Evolutionary conservation across 495 filamentous ascomycete species (phyloP).

Genomic region (Trichoderma asperelloides): DNA sequence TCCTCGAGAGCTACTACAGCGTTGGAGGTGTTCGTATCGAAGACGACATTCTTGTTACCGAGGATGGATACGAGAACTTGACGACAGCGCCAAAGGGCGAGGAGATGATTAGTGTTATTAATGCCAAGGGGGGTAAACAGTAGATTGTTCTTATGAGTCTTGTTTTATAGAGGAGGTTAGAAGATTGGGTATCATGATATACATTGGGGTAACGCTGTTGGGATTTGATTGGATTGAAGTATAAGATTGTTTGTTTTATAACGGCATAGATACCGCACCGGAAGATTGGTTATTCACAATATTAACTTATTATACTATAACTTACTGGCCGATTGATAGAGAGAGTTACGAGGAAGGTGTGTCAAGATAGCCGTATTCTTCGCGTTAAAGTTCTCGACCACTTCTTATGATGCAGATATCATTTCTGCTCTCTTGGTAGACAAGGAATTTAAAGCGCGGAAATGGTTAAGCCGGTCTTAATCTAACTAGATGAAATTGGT

Average conservation of each 20-base stretch:
- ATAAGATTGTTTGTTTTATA: background rate
- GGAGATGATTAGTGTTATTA: conserved; percentile 33
- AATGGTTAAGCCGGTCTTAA: too few species aligned
- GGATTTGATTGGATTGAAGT: background rate
- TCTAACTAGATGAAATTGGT: too few species aligned
- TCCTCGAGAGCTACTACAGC: conserved; percentile 60
- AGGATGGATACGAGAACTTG: conserved; percentile 69
- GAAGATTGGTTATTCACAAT: background rate
- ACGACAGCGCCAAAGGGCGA: conserved; percentile 76
- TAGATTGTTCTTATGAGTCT: background rate
- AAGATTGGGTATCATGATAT: too few species aligned
- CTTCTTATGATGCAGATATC: too few species aligned
- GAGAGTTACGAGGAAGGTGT: too few species aligned
- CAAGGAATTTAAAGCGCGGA: too few species aligned
- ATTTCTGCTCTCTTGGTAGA: too few species aligned
- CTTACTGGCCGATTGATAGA: too few species aligned
- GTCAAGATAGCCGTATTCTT: too few species aligned
- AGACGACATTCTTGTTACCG: conserved; percentile 79
- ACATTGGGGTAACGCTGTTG: too few species aligned
- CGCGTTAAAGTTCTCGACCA: too few species aligned
- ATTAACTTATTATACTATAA: too few species aligned
- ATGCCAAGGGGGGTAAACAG: background rate
- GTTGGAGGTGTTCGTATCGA: conserved; percentile 90
- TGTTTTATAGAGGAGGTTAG: background rate
- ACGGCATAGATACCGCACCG: background rate